Evolutionary conservation across 2,329 filamentous ascomycete species (phyloP).

Genomic region (Triangularia verruculosa): DNA sequence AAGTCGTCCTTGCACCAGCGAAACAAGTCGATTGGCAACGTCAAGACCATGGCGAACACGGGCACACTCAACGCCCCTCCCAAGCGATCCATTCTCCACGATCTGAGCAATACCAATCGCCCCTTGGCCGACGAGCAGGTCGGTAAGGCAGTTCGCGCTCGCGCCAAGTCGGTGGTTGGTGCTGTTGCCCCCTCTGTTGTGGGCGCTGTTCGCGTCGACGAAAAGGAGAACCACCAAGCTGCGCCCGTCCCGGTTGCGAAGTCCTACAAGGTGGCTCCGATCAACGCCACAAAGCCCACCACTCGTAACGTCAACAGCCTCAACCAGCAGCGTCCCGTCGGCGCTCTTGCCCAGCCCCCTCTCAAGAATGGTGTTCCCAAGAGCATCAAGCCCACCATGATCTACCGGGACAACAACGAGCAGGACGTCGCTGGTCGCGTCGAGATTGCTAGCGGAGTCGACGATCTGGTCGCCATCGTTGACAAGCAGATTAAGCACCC

Average conservation of each 20-base stretch:
- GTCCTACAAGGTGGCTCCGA: constrained; percentile 1
- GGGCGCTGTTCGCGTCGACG: constrained; percentile 25
- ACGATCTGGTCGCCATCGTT: constrained; percentile 19
- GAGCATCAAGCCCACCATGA: constrained; percentile 26
- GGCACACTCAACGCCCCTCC: constrained; percentile 60
- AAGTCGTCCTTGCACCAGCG: constrained; percentile 70
- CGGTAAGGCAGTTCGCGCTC: constrained; percentile 31
- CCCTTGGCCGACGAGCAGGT: constrained; percentile 31
- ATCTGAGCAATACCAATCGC: constrained; percentile 69
- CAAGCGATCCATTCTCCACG: constrained; percentile 77
- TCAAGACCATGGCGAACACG: constrained; percentile 49
- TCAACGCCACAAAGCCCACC: constrained; percentile 10
- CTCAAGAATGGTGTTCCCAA: constrained; percentile 26
- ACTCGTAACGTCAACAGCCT: constrained; percentile 11
- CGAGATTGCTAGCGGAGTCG: constrained; percentile 13
- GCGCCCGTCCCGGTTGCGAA: constrained; percentile 13
- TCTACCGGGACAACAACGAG: constrained; percentile 30
- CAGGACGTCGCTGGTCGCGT: constrained; percentile 7
- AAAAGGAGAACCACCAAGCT: constrained; percentile 44
- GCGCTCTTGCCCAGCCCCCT: constrained; percentile 18
- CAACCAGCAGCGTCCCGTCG: constrained; percentile 10
- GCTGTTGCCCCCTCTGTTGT: background rate
- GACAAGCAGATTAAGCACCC: constrained; percentile 32
- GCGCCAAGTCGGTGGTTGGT: constrained; percentile 30
- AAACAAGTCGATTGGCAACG: constrained; percentile 72